Base-by-base conservation (phyloP, 257 asterid species). In the Mentha longifolia region DNA sequence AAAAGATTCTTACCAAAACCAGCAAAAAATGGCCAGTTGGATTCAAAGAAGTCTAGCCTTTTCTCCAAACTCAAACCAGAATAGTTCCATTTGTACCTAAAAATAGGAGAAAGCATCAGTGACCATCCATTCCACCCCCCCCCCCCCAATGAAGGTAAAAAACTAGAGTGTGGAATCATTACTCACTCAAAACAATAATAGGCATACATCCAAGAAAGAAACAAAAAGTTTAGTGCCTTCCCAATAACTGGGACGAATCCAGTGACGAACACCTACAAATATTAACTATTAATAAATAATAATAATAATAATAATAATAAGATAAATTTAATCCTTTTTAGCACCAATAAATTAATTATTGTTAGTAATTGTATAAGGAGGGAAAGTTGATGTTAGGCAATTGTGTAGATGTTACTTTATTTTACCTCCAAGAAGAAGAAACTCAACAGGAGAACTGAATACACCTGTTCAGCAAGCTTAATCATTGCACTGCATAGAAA, bases 171-270 rank as follows among this genome's bases (percentile, higher is more conserved):
- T 33, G 41, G 61, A 74, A 69, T 67, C 64, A 75, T 47, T 66
- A 85, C 99, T 88, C 80, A 95, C 99, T 95, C 99, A 62, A 95
- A 95, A 80, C 98, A 95, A 84, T 92, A 95, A 80, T 95, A 95
- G 55, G 99, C 95, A 79, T 95, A 95, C 98, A 95, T 84, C 99
- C 99, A 95, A 0, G 97, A 83, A 59, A 95, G 97, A 62, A 95
- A 94, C 68, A 92, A 74, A 62, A 95, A 84, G 86, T 87, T 92
- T 16, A 89, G 75, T 46, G 85, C 65, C 84, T 89, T 89, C 64
- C 99, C 99, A 41, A 83, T 55, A 55, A 51, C 82, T 19, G 99
- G 99, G 60, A 95, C 71, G 80, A 87, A 83, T 67, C 99, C 99
- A 65, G 80, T 78, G 77, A 83, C 75, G 70, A 81, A 85, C 71